Evolutionary conservation across 495 filamentous ascomycete genomes (phyloP), one percentile per base, ranked within the genome.

Genomic region (Glarea lozoyensis): DNA sequence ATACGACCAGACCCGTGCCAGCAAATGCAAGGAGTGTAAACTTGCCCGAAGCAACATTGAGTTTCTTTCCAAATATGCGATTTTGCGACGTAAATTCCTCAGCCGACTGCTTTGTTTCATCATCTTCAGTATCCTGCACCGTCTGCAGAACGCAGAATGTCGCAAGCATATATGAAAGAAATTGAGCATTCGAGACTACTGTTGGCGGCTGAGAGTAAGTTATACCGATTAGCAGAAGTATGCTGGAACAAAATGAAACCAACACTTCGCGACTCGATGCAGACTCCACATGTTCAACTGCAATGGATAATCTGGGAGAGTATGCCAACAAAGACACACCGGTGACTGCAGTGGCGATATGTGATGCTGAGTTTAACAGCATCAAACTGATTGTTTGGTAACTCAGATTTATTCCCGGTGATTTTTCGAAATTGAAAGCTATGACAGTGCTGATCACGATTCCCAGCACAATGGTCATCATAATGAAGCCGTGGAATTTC

Each of bases 391-490:
- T 10, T 11, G 37, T 42, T 4, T 16, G 9, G 10, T 16, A 11
- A 15, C 13, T 35, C 12, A 27, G 4, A 9, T 35, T 12, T 5
- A 40, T 22, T 12, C 6, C 18, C 7, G 16, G 2, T 3, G 37
- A 25, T 17, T 19, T 10, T 37, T 48, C 45, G 16, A 41, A 35
- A 40, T 20, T 40, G 20, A 24, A 38, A 6, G 31, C 32, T 13
- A 37, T 11, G 30, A 23, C 12, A 15, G 23, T 24, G 20, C 33
- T 49, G 11, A 45, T 42, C 3, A 38, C 42, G 16, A 46, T 37
- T 7, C 53, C 39, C 41, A 61, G 57, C 11, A 53, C 40, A 34
- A 59, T 41, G 16, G 58, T 52, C 39, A 61, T 40, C 4, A 36
- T 45, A 4, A 47, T 20, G 24, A 59, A 57, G 2, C 44, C 47